Base-by-base conservation (phyloP, 2,329 filamentous ascomycete species). In the Aspergillus eucalypticola region DNA sequence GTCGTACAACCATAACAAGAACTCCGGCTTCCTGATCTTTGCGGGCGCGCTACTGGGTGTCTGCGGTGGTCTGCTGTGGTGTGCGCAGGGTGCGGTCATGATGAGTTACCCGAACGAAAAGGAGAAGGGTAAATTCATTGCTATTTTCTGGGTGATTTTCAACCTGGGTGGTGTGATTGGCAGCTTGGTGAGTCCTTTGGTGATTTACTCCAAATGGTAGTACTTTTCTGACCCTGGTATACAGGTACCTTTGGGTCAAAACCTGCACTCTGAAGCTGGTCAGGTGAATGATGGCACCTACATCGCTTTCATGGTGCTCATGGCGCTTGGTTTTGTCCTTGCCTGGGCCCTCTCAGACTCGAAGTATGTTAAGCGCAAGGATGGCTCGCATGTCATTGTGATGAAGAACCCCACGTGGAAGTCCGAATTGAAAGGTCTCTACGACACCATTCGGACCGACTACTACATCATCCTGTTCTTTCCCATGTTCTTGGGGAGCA, bases 71-170 rank as follows among this genome's bases (percentile, higher is more conserved):
- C 71, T 82, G 54, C 66, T 83, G 42, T 83, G 82, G 82, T 79
- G 77, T 58, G 81, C 80, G 1, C 81, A 83, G 65, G 81, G 81
- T 49, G 77, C 80, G 2, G 76, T 83, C 51, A 83, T 83, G 79
- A 94, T 96, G 86, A 88, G 90, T 42, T 96, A 96, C 75, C 92
- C 92, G 1, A 82, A 85, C 19, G 93, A 96, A 78, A 76, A 86
- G 35, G 85, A 86, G 65, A 96, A 96, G 82, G 93, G 93, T 48
- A 88, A 88, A 61, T 96, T 92, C 75, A 96, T 96, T 74, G 90
- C 90, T 62, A 88, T 87, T 80, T 96, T 96, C 79, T 96, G 93
- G 93, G 88, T 92, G 75, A 96, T 97, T 71, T 97, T 96, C 83
- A 96, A 96, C 77, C 77, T 93, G 60, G 93, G 93, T 68, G 92